Base-by-base conservation (phyloP, 2,329 filamentous ascomycete genomes). In the Thelonectria olida region DNA sequence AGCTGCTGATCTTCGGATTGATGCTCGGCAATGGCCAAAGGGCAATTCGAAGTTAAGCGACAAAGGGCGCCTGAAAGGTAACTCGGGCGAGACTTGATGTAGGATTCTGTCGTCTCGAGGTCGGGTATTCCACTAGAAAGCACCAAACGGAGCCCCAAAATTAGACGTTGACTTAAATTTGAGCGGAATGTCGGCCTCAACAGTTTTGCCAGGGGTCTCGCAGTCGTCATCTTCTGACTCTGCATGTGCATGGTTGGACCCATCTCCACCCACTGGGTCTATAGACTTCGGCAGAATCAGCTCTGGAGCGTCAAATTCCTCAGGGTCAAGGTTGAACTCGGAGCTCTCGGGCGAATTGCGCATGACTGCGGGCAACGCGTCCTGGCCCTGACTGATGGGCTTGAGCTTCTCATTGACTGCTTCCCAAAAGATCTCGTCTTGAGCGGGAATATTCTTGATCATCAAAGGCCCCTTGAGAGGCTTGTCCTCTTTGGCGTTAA, bases 341-440 rank as follows among this genome's bases (percentile, higher is more conserved):
- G 53, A 34, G 28, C 73, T 72, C 22, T 76, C 77, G 23, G 79
- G 68, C 3, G 78, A 77, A 3, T 55, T 54, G 45, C 73, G 74
- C 63, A 80, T 71, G 34, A 79, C 79, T 12, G 81, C 80, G 1
- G 84, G 84, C 0, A 83, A 75, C 1, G 80, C 77, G 36, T 84
- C 80, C 19, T 80, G 75, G 13, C 78, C 80, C 53, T 77, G 80
- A 57, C 80, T 80, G 41, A 84, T 81, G 39, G 81, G 78, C 58
- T 84, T 79, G 2, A 88, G 78, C 69, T 83, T 86, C 68, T 84
- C 79, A 36, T 82, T 80, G 15, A 88, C 72, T 59, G 76, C 75
- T 44, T 76, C 76, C 50, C 84, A 81, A 63, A 88, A 88, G 20
- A 82, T 74, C 65, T 86, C 85, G 59, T 88, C 85, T 49, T 85